Conservation (phyloP, 805 yeast genomes). For the Kazachstania martiniae region DNA sequence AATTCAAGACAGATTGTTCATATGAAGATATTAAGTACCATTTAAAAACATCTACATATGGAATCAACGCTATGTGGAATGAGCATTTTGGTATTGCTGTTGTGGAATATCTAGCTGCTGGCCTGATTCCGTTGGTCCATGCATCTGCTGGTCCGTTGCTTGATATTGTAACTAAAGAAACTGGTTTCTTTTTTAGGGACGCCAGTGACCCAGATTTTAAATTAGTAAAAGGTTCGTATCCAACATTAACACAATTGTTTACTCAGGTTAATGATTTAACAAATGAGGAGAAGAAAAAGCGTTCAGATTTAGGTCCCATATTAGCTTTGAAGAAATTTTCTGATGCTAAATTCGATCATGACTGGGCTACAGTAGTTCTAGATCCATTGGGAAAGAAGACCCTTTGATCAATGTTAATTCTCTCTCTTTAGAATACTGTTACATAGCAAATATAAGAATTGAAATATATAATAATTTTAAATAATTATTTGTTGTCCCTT, state of each 20-base stretch:
- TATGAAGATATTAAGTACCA: conserved; percentile 49
- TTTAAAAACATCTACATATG: conserved; percentile 51
- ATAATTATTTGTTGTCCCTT: too few species aligned
- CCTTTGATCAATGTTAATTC: too few species aligned
- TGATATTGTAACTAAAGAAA: conserved; percentile 60
- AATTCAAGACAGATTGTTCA: conserved; percentile 64
- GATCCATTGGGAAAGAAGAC: conserved; percentile 2
- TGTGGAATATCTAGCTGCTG: conserved; percentile 83
- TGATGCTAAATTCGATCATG: conserved; percentile 41
- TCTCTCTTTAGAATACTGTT: too few species aligned
- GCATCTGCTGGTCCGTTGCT: conserved; percentile 91
- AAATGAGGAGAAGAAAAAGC: conserved; percentile 28
- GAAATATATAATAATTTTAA: too few species aligned
- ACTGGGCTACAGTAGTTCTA: conserved; percentile 37
- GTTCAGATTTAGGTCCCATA: conserved; percentile 37
- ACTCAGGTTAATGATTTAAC: conserved; percentile 31
- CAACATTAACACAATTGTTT: conserved; percentile 39
- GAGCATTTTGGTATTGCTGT: conserved; percentile 98
- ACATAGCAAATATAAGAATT: too few species aligned
- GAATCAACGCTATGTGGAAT: conserved; percentile 97
- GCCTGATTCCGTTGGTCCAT: conserved; percentile 81
- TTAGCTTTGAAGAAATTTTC: conserved; percentile 46
- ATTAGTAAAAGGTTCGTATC: conserved; percentile 15
- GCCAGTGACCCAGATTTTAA: conserved; percentile 59
- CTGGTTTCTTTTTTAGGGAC: conserved; percentile 72